Evolutionary conservation across 202 grass and related monocot species (phyloP).

Genomic region (Musa balbisiana): DNA sequence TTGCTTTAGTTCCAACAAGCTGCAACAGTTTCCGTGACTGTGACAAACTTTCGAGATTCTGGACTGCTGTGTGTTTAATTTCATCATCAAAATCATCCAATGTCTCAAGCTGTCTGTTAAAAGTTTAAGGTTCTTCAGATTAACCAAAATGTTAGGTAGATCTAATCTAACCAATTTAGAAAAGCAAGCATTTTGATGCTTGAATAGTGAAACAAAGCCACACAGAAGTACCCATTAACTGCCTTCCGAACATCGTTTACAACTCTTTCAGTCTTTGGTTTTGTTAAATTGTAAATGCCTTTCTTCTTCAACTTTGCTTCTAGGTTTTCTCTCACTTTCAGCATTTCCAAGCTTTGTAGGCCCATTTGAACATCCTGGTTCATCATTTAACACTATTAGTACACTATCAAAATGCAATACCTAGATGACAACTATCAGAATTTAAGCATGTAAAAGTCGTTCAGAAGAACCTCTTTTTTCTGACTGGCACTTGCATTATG

Average conservation of each 20-base stretch:
- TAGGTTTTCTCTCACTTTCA: slow-evolving; percentile 79
- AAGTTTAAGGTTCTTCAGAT: slow-evolving; percentile 15
- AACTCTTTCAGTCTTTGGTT: slow-evolving; percentile 35
- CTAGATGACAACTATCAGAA: too few species aligned
- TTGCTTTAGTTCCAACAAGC: slow-evolving; percentile 37
- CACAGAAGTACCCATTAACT: slow-evolving; percentile 40
- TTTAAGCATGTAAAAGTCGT: neutral
- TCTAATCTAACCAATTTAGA: slow-evolving; percentile 3
- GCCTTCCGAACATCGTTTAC: slow-evolving; percentile 27
- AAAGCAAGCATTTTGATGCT: neutral
- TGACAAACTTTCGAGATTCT: neutral
- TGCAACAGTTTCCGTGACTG: slow-evolving; percentile 37
- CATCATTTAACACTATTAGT: neutral
- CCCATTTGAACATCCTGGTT: slow-evolving; percentile 46
- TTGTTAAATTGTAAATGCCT: slow-evolving; percentile 57
- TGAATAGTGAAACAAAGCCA: neutral
- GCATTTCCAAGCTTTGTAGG: slow-evolving; percentile 69
- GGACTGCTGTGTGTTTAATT: slow-evolving; percentile 33
- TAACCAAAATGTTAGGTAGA: neutral
- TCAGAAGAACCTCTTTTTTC: slow-evolving; percentile 34
- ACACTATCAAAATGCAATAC: neutral
- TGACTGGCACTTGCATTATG: slow-evolving; percentile 24
- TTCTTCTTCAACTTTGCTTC: slow-evolving; percentile 82
- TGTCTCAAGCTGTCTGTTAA: slow-evolving; percentile 36
- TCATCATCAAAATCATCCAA: slow-evolving; percentile 83